Evolutionary conservation across 257 asterid genomes (phyloP).

Genomic region (Ehretia macrophylla): DNA sequence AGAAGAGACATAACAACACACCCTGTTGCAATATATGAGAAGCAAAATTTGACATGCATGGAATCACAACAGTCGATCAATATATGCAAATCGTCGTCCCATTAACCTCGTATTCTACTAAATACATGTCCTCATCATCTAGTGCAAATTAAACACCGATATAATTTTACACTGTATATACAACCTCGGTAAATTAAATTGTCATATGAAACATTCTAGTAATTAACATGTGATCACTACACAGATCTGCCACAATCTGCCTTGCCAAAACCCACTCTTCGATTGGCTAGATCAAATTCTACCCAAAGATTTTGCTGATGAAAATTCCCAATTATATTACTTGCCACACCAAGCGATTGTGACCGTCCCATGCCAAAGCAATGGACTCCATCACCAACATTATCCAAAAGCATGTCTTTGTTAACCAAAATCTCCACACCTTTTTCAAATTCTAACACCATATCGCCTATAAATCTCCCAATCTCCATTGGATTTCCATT

Average conservation of each 20-base stretch:
- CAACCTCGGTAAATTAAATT: constrained; percentile 9
- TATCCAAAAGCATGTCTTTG: constrained; percentile 44
- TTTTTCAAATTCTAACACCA: constrained; percentile 51
- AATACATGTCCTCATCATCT: neutral
- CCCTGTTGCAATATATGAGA: no score
- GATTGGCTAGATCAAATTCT: constrained; percentile 57
- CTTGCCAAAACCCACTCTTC: constrained; percentile 64
- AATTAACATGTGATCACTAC: constrained; percentile 27
- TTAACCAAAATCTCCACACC: constrained; percentile 47
- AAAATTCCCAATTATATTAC: constrained; percentile 77
- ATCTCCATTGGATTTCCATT: constrained; percentile 37
- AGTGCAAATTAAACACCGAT: constrained; percentile 1
- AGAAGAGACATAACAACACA: no score
- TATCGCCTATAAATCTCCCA: constrained; percentile 49
- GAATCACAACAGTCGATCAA: no score
- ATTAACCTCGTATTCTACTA: no score
- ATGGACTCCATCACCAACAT: constrained; percentile 56
- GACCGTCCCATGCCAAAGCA: constrained; percentile 77
- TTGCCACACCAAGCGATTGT: constrained; percentile 56
- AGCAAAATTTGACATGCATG: neutral
- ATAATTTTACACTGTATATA: neutral
- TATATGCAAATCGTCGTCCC: no score
- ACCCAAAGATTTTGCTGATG: constrained; percentile 91
- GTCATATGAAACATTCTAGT: constrained; percentile 6
- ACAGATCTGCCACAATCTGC: constrained; percentile 50